Evolutionary conservation across 2,329 filamentous ascomycete species (phyloP).

Genomic region (Dichotomopilus funicola): DNA sequence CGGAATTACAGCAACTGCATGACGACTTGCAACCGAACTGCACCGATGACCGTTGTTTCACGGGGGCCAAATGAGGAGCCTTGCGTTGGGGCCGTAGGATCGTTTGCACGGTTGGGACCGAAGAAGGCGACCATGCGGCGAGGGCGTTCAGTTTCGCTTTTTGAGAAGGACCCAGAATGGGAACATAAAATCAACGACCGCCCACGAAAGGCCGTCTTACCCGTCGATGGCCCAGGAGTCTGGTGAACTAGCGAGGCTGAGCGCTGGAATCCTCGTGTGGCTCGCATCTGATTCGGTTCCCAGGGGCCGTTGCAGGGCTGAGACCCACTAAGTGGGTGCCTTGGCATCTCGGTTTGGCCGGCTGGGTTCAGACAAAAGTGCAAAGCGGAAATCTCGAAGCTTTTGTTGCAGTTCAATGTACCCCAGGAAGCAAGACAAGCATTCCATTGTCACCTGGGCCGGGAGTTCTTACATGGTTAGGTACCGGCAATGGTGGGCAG

Average conservation of each 20-base stretch:
- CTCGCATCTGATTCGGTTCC: slow-evolving; percentile 7
- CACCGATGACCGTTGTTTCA: slow-evolving; percentile 2
- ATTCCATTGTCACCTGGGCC: too few species aligned
- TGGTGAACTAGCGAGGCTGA: slow-evolving; percentile 12
- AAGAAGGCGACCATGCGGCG: slow-evolving; percentile 1
- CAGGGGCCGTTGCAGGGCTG: slow-evolving; percentile 3
- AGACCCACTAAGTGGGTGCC: not conserved
- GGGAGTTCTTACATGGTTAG: too few species aligned
- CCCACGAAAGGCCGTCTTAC: not conserved
- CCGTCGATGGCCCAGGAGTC: slow-evolving; percentile 1
- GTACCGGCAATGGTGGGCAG: too few species aligned
- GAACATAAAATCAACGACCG: too few species aligned
- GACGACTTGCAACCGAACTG: not conserved
- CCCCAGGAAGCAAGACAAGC: too few species aligned
- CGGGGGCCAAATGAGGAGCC: not conserved
- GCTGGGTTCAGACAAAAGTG: not conserved
- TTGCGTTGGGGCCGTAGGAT: not conserved
- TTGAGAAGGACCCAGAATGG: not conserved
- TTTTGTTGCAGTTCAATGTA: too few species aligned
- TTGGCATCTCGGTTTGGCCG: not conserved
- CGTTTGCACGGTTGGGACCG: too few species aligned
- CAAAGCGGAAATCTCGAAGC: not conserved
- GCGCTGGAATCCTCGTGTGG: not conserved
- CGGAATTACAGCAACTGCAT: not conserved
- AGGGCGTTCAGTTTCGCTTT: not conserved